These are phyloP conservation scores for Plectosphaerella sp. DNA, from an alignment of 2,329 filamentous ascomycete species.

Conservation along the genomic window DNA sequence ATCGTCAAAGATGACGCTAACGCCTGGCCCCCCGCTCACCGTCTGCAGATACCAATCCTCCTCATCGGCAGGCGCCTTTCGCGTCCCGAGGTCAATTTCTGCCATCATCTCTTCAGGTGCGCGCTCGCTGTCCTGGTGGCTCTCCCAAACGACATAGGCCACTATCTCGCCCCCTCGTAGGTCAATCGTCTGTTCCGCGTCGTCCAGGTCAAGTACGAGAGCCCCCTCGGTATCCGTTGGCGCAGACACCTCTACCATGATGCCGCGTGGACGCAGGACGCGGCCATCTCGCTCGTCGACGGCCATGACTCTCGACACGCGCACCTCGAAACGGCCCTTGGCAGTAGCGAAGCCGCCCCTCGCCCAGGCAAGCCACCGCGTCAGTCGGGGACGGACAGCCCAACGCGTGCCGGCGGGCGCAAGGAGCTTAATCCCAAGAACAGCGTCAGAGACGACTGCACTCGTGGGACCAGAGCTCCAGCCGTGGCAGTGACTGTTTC, in stretches of 20 bases:
- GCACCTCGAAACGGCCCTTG: slow-evolving; percentile 26
- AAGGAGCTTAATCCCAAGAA: slow-evolving; percentile 23
- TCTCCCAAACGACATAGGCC: slow-evolving; percentile 9
- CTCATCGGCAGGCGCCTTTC: slow-evolving; percentile 6
- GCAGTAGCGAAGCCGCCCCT: slow-evolving; percentile 30
- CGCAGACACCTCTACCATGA: slow-evolving; percentile 8
- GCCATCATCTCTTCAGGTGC: slow-evolving; percentile 4
- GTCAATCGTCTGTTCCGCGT: slow-evolving; percentile 1
- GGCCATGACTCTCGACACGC: slow-evolving; percentile 15
- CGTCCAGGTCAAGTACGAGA: slow-evolving; percentile 11
- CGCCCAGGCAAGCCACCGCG: slow-evolving; percentile 25
- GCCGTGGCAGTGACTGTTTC: slow-evolving; percentile 30
- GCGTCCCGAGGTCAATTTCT: slow-evolving; percentile 8
- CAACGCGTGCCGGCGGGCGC: slow-evolving; percentile 19
- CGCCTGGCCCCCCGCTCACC: slow-evolving; percentile 8
- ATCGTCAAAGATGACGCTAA: slow-evolving; percentile 9
- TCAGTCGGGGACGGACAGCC: slow-evolving; percentile 20
- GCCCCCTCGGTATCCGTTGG: slow-evolving; percentile 12
- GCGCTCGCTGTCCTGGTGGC: neutral
- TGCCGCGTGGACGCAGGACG: slow-evolving; percentile 2
- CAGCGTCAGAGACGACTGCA: slow-evolving; percentile 17
- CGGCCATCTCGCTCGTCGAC: neutral
- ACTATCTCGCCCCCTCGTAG: slow-evolving; percentile 7
- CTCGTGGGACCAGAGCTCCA: slow-evolving; percentile 29
- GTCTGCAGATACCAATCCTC: slow-evolving; percentile 12